Conservation (phyloP, 495 filamentous ascomycete genomes). For the Sphaerosporella brunnea region DNA sequence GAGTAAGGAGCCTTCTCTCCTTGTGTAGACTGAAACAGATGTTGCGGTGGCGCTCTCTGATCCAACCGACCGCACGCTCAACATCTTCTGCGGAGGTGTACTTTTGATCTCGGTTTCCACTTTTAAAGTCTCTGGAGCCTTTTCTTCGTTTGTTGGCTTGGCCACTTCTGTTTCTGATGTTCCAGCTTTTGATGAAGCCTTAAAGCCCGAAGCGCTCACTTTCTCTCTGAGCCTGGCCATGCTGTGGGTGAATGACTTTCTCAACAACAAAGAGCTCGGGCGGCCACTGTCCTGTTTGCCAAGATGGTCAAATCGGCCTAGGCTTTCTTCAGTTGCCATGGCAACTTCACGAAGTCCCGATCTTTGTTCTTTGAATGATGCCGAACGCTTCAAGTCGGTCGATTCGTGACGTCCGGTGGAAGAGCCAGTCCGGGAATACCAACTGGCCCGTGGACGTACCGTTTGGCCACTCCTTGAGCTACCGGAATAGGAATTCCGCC, state of each 20-base stretch:
- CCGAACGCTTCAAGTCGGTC: neutral
- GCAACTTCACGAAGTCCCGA: conserved; percentile 3
- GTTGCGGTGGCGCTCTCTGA: neutral
- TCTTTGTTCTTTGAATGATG: conserved; percentile 2
- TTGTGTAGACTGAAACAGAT: too few relatives aligned
- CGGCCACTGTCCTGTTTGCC: conserved; percentile 7
- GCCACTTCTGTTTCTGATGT: neutral
- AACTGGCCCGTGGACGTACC: too few relatives aligned
- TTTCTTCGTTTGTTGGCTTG: neutral
- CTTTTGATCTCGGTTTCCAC: neutral
- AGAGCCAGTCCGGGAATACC: too few relatives aligned
- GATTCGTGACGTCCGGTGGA: too few relatives aligned
- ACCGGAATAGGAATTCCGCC: too few relatives aligned
- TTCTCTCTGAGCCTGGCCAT: conserved; percentile 19
- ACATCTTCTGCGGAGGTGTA: neutral
- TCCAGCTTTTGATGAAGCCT: neutral
- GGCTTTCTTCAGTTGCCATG: neutral
- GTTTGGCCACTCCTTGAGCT: too few relatives aligned
- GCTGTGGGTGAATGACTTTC: conserved; percentile 20
- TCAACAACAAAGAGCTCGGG: conserved; percentile 21
- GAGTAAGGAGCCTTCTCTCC: too few relatives aligned
- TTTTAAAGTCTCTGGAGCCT: neutral
- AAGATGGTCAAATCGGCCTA: conserved; percentile 2
- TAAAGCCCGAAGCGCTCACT: conserved; percentile 17
- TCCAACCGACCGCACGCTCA: neutral